Evolutionary conservation across 768 basidiomycete species (phyloP), one percentile per base, ranked within the genome.

Genomic region (Leccinum barrowsii): DNA sequence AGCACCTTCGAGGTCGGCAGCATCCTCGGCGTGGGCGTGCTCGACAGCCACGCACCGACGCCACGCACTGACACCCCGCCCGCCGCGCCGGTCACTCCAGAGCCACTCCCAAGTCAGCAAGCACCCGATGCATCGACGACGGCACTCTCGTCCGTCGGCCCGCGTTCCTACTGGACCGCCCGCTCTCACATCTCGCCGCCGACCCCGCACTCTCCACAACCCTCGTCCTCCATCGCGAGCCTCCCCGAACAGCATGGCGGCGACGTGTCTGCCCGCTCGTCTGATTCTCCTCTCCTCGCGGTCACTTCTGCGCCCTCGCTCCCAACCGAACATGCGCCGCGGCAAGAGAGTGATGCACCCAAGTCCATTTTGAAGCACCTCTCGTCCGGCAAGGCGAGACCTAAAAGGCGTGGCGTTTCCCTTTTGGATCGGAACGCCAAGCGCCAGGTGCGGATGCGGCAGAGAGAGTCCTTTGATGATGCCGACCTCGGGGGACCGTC

Each of bases 1-100:
- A 78, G 78, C 22, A 89, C 85, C 59, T 93, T 93, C 61, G 87
- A 90, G 65, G 77, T 93, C 37, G 91, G 91, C 3, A 79, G 79
- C n/a, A 79, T 93, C 59, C 75, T 92, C 37, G 91, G 89, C 11
- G 79, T 91, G 52, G 81, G 84, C 60, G 74, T 88, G 32, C 73
- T 86, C 51, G 74, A 80, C 52, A 40, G 24, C 47, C 63, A 63
- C 13, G 65, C 58, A 0, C 58, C 60, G 12, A 50, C 58, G 17
- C 51, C 37, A 42, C n/a, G 54, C 26, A 17, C 42, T 6, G 19
- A 44, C 19, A 44, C 28, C 22, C 15, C 32, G 13, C 50, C 61
- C 4, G 21, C 52, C 17, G 17, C 40, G 5, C n/a, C 11, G 17
- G 47, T 50, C 28, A 52, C 37, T 28, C 56, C 57, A 8, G 59